These are phyloP conservation scores for Globisporangium paddicum DNA, from an alignment of 352 stramenopile species.

Conservation along the genomic window DNA sequence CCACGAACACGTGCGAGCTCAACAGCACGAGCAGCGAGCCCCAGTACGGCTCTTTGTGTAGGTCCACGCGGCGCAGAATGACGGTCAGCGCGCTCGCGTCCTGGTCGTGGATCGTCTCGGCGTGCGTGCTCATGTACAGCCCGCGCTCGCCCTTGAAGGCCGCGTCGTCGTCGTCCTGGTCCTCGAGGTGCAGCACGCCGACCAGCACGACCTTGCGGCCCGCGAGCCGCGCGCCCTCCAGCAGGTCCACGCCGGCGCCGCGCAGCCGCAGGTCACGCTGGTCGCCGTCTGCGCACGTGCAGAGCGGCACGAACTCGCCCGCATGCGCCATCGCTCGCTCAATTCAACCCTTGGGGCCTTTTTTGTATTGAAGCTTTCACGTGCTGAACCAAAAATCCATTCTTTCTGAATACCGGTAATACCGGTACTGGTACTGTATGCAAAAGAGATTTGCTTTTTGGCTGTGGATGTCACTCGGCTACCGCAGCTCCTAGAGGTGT, in stretches of 20 bases:
- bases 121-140: conserved; percentile 45
- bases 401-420: no score
- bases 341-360: no score
- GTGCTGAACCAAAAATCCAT: no score
- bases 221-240: conserved; percentile 39
- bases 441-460: no score
- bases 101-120: conserved; percentile 38
- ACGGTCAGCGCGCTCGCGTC: conserved; percentile 44
- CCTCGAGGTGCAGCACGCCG: conserved; percentile 36
- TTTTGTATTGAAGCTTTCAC: no score
- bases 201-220: conserved; percentile 53
- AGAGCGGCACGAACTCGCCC: conserved; percentile 48
- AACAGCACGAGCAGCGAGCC: conserved; percentile 55
- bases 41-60: conserved; percentile 53
- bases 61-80: conserved; percentile 46
- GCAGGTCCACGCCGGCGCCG: conserved; percentile 35
- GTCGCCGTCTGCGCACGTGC: conserved; percentile 27
- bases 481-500: no score
- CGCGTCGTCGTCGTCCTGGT: conserved; percentile 9
- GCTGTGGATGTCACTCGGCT: no score
- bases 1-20: conserved; percentile 54
- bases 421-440: no score
- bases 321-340: conserved; percentile 1
- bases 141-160: conserved; percentile 29
- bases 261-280: conserved; percentile 35